A percentile compares a stretch with the other conserved stretches of the same genome.
Evolutionary conservation across 345 rosid species (phyloP).

Genomic region (Gossypioides kirkii): DNA sequence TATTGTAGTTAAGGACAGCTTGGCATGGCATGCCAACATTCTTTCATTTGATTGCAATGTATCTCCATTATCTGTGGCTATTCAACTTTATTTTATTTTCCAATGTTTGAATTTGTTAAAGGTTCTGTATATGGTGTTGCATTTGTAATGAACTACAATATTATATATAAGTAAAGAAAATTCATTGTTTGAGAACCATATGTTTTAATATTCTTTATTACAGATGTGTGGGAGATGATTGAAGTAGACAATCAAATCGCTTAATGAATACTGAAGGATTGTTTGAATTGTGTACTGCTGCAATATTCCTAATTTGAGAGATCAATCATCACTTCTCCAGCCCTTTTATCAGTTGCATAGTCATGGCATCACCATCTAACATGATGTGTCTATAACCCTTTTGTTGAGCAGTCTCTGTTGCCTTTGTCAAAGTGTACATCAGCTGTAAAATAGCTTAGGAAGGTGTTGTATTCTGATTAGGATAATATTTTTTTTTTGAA

Average conservation of each 20-base stretch:
- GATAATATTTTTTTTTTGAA: no score
- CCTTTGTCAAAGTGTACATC: no score
- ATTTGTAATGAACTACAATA: conserved; percentile 19
- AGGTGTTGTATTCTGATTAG: no score
- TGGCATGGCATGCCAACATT: conserved; percentile 28
- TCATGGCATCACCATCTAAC: no score
- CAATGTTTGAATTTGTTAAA: conserved; percentile 13
- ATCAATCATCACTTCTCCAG: no score
- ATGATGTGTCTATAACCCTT: no score
- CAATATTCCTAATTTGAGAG: no score
- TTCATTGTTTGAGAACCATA: conserved; percentile 6
- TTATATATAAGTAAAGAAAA: conserved; percentile 20
- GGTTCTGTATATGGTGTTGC: conserved; percentile 28
- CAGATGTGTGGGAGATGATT: background rate
- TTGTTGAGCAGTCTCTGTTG: no score
- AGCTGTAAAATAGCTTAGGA: no score
- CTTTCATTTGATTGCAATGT: conserved; percentile 28
- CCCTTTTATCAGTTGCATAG: no score
- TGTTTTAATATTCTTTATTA: background rate
- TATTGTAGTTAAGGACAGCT: conserved; percentile 29
- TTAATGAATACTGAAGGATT: no score
- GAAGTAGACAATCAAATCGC: background rate
- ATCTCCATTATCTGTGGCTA: conserved; percentile 23
- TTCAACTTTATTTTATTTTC: conserved; percentile 11
- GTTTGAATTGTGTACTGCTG: no score